Evolutionary conservation across 2,329 filamentous ascomycete genomes (phyloP), one percentile per base, ranked within the genome.

Genomic region (Alternaria sp.): DNA sequence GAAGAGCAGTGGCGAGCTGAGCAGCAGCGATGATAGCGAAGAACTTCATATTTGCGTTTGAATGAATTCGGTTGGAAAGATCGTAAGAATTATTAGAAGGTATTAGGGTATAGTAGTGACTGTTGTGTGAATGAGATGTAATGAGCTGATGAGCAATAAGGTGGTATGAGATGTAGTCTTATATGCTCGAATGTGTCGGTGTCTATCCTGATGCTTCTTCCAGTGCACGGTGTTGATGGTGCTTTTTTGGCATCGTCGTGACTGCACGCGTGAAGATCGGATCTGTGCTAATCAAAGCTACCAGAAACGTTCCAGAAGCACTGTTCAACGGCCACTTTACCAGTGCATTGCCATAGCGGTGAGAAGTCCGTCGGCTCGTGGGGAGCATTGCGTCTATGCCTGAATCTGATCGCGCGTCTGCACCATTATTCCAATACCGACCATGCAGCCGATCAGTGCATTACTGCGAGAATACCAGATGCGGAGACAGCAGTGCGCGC

Each of bases 31-130:
- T 12, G 5, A 52, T 9, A 52, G 49, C 49, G 19, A 52, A 32
- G 36, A 52, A 52, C 49, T 52, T 52, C 49, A 52, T 52, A 10
- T 52, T 52, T 30, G 17, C 49, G 49, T 23, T 25, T 52, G 30
- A 52, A 12, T 40, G 36, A 52, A 5, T 52, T 52, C 30, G 28
- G 23, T 52, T 5, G 21, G 19, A 52, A 52, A 11, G 49, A 52
- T 52, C 19, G 49, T 52, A 52, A 52, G 49, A 52, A 52, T 40
- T 52, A 52, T 52, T 52, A 52, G 21, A 23, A 52, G 49, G 13
- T 25, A 40, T 30, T 52, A 52, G 2, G 6, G 46, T 50, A 40
- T 17, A 28, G 49, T 52, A 52, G 49, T 52, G 49, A 52, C 49
- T 52, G 19, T 52, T 40, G 49, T 23, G 36, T 40, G 36, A 40